Evolutionary conservation across 2,329 filamentous ascomycete genomes (phyloP).

Genomic region (Aspergillus brasiliensis): DNA sequence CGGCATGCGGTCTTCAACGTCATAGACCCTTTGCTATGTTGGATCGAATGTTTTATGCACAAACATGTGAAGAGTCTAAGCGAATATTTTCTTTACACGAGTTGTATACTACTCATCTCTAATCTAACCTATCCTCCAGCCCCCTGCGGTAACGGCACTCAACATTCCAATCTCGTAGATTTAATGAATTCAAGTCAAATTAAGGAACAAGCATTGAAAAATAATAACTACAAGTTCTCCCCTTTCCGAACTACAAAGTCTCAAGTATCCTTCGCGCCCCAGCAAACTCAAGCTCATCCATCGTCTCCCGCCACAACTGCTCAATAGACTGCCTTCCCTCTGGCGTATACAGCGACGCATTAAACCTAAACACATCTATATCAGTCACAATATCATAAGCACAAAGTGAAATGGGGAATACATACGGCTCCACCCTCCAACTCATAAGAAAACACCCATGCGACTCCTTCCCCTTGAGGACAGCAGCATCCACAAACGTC

Average conservation of each 20-base stretch:
- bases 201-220: too few species aligned
- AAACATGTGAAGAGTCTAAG: too few species aligned
- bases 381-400: neutral
- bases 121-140: too few species aligned
- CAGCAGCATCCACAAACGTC: slow-evolving; percentile 51
- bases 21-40: too few species aligned
- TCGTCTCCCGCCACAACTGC: slow-evolving; percentile 38
- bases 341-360: slow-evolving; percentile 30
- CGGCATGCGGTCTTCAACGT: too few species aligned
- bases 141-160: too few species aligned
- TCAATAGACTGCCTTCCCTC: slow-evolving; percentile 41
- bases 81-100: too few species aligned
- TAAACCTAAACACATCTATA: slow-evolving; percentile 1
- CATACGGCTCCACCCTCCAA: slow-evolving; percentile 4
- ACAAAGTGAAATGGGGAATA: neutral
- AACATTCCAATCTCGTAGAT: too few species aligned
- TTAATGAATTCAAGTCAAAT: too few species aligned
- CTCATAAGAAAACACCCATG: slow-evolving; percentile 53
- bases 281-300: slow-evolving; percentile 25
- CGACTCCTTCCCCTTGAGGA: slow-evolving; percentile 51
- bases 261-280: slow-evolving; percentile 14
- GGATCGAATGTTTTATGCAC: too few species aligned
- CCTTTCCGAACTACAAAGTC: neutral
- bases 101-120: too few species aligned
- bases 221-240: too few species aligned